Evolutionary conservation across 306 rosid genomes (phyloP).

Genomic region (Purshia tridentata): DNA sequence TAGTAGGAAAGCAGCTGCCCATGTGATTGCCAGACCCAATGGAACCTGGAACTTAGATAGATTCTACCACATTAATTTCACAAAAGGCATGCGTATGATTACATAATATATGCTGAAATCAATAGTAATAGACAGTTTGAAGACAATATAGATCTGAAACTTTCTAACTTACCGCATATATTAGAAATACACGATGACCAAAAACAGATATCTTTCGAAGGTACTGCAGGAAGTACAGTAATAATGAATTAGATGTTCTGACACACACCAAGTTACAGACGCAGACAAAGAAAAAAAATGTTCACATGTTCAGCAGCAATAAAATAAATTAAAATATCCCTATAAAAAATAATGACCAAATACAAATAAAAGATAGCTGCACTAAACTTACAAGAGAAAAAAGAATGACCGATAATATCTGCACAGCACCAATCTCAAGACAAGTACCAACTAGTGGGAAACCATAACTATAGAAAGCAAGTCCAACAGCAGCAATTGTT

Average conservation of each 20-base stretch:
- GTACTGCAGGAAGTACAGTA: slow-evolving; percentile 55
- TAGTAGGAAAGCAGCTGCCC: slow-evolving; percentile 90
- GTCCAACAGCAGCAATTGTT: slow-evolving; percentile 99
- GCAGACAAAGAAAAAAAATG: not conserved
- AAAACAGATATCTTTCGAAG: slow-evolving; percentile 90
- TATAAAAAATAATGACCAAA: not conserved
- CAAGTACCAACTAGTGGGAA: slow-evolving; percentile 89
- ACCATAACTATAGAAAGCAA: slow-evolving; percentile 93
- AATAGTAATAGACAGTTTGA: slow-evolving; percentile 11
- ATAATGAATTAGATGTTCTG: slow-evolving; percentile 22
- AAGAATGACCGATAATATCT: slow-evolving; percentile 73
- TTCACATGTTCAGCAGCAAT: not conserved
- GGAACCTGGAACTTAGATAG: slow-evolving; percentile 70
- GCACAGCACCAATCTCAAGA: slow-evolving; percentile 92
- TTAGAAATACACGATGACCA: slow-evolving; percentile 93
- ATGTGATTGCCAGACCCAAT: slow-evolving; percentile 89
- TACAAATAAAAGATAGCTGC: slow-evolving; percentile 13
- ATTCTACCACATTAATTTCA: slow-evolving; percentile 21
- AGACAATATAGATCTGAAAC: not conserved
- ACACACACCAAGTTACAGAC: not conserved
- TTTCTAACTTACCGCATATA: slow-evolving; percentile 74
- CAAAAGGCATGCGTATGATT: slow-evolving; percentile 14
- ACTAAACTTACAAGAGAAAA: slow-evolving; percentile 87
- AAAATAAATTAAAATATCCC: not conserved
- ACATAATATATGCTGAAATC: slow-evolving; percentile 15